Base-by-base conservation (phyloP, 352 stramenopile species). In the Aphanomyces astaci region DNA sequence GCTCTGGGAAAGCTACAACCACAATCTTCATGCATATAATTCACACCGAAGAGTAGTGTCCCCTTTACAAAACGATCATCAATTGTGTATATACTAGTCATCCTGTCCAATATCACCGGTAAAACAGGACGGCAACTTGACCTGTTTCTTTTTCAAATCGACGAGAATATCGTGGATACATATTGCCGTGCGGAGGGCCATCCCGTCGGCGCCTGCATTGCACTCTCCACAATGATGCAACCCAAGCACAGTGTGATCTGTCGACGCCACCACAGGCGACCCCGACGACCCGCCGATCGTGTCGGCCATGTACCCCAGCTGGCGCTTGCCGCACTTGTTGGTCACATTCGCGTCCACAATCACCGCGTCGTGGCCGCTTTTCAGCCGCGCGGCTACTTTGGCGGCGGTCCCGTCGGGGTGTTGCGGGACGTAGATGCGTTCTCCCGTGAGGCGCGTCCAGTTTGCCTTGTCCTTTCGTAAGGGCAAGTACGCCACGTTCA, bases 211-310 rank as follows among this genome's bases (percentile, higher is more conserved):
- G 49, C 86, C 86, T 2, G 74, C 71, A 32, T 80, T 87, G 49
- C 68, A 74, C 49, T 85, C 68, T 3, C 81, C 81, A 64, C 81
- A 89, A 57, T 87, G 81, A 64, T 89, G 78, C n/a, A 89, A 71
- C 19, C 78, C 81, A 33, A 88, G 66, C 17, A 89, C 81, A n/a
- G 76, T 77, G 66, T 88, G 74, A 64, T 89, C 81, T 0, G 65
- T n/a, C 11, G 73, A 72, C 19, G 80, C 78, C 4, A 89, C 56
- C 13, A 89, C 78, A 0, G 81, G 81, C 4, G 81, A 82, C 0
- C 81, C 81, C 0, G 81, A 89, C 2, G 81, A 86, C 1, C 81
- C 81, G 4, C 67, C 76, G 15, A 87, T 73, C 1, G 81, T 89
- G 55, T 89, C 81, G n/a, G 73, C 79, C 28, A 75, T 86, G 71